Evolutionary conservation across 306 rosid species (phyloP), one percentile per base, ranked within the genome.

Genomic region (Mucuna pruriens): DNA sequence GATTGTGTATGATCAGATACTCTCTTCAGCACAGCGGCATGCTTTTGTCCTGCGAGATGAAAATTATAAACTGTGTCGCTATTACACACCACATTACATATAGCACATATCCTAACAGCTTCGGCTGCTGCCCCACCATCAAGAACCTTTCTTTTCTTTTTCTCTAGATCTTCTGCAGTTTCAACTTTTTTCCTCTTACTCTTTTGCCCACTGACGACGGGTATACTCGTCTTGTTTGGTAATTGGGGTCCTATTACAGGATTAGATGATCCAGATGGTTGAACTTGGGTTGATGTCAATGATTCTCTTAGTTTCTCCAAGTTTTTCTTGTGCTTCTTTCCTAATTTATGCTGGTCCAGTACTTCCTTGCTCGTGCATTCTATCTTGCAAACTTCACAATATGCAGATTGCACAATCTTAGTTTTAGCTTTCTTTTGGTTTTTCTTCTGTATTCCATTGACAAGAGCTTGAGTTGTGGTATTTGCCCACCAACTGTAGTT

Each of bases 271-370:
- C 4, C 74, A 0, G 78, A 19, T 29, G 84, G 48, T 48, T 40
- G 77, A 79, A 67, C 69, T 38, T 60, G 84, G 23, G 72, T 49
- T 5, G 72, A 51, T 22, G 40, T 51, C 39, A 82, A 58, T 51
- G 83, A 68, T 58, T 78, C 85, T 34, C 76, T 88, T 57, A 79
- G 72, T 77, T 84, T 86, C 20, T 74, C 90, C 80, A 86, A 34
- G 70, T 84, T 88, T 80, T 61, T 79, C 85, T 86, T 84, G 88
- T 88, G 91, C 71, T 75, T 88, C 83, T 86, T 88, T 17, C 91
- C 91, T 70, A 79, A 71, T 76, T 88, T 88, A 82, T 88, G 91
- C 46, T 84, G 86, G 64, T 86, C 84, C 19, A 88, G 84, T 0
- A 88, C 88, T 33, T 46, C 76, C 80, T 84, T 82, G 74, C 90